phyloP scores from a whole-genome alignment of 768 basidiomycete species.

The Boletus barrowsii region DNA sequence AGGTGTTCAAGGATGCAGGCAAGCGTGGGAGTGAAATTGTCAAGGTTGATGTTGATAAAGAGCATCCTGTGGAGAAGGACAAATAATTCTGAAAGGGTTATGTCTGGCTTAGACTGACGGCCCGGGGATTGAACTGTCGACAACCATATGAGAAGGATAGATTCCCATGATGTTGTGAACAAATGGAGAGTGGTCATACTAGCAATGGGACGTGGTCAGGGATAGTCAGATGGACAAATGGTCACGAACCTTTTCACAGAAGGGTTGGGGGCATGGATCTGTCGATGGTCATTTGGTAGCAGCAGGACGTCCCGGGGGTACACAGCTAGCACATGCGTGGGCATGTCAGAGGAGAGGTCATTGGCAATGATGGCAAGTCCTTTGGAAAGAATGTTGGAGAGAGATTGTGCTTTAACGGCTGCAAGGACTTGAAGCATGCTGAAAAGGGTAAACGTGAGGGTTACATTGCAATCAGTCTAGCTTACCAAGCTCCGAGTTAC shows the following conservation, averaged over 20 bases:
- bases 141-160: conserved; percentile 87
- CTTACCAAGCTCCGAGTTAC: no score
- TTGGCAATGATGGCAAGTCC: no score
- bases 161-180: conserved; percentile 84
- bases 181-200: conserved; percentile 93
- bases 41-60: conserved; percentile 92
- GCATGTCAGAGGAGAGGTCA: no score
- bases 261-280: conserved; percentile 46
- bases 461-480: no score
- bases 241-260: conserved; percentile 82
- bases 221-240: not conserved
- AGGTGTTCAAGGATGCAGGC: conserved; percentile 86
- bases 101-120: conserved; percentile 72
- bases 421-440: no score
- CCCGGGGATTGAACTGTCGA: conserved; percentile 52
- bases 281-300: no score
- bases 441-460: no score
- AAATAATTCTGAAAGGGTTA: conserved; percentile 77
- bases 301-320: no score
- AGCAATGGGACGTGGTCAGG: conserved; percentile 4
- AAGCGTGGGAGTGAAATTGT: conserved; percentile 80
- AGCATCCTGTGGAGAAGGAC: conserved; percentile 95
- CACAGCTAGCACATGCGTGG: no score
- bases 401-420: no score
- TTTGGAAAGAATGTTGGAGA: no score